Evolutionary conservation across 2,329 filamentous ascomycete species (phyloP), one percentile per base, ranked within the genome.

Genomic region (Aureobasidium leucospermi): DNA sequence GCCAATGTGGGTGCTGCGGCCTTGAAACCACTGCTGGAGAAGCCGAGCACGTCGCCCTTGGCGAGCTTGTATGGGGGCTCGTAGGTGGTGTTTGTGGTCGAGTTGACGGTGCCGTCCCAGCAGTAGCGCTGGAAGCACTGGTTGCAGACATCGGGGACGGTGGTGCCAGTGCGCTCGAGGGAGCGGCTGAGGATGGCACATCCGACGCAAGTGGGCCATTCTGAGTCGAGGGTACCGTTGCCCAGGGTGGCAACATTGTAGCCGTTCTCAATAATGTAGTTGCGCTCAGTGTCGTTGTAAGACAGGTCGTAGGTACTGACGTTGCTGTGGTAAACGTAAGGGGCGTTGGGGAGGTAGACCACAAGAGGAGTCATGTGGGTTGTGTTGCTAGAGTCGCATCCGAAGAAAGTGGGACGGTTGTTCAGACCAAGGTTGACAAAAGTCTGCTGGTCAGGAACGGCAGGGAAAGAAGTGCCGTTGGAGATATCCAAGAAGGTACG

Each of bases 311-410:
- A 93, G 51, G 93, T 96, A 2, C 87, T 88, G 6, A 87, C 81
- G 76, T 97, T 97, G 72, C 86, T 88, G 64, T 80, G 75, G 69
- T 82, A 83, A 48, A 86, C 49, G 31, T 65, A 63, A 1, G 91
- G 92, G 23, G 86, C 80, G 70, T 94, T 95, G 60, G 94, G 90
- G 47, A 97, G 73, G 76, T 99, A 99, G 64, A 96, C 89, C 63
- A 96, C 77, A 1, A 96, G 74, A 0, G 91, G 90, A 0, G 81
- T 74, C 23, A 74, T 67, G 9, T 74, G 73, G 0, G 84, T 85
- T 51, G 83, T 78, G 72, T 91, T 90, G 55, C 76, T 76, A 38
- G 78, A 78, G 69, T 90, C 76, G 73, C 89, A 94, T 46, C 89
- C 89, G 69, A 94, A 94, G 78, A 94, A 92, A 1, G 86, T 87